A percentile compares a stretch with the other conserved stretches of the same genome.
Evolutionary conservation across 192 early-diverging fungal genomes (phyloP).

Genomic region (Coemansia sp.): DNA sequence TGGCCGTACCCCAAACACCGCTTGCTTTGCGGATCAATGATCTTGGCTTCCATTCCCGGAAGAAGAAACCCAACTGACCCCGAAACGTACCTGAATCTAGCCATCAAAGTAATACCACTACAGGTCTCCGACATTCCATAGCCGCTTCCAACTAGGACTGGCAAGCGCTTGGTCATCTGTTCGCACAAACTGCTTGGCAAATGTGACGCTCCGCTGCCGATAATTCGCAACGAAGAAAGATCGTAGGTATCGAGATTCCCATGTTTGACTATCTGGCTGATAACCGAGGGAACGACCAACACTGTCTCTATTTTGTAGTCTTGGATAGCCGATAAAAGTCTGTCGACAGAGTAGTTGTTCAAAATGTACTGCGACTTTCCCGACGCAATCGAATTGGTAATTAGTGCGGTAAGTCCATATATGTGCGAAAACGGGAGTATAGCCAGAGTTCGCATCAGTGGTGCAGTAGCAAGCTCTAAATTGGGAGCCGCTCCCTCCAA

Average conservation of each 20-base stretch:
- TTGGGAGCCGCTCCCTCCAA: neutral
- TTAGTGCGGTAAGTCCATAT: constrained; percentile 58
- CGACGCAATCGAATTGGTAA: constrained; percentile 28
- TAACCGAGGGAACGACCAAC: constrained; percentile 63
- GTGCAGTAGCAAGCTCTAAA: no score
- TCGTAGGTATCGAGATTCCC: constrained; percentile 70
- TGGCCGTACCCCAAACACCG: constrained; percentile 60
- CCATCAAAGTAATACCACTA: constrained; percentile 32
- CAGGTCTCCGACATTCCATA: constrained; percentile 68
- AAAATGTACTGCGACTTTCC: constrained; percentile 67
- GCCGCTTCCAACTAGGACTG: constrained; percentile 47
- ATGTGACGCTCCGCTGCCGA: constrained; percentile 77
- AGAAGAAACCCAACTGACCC: constrained; percentile 70
- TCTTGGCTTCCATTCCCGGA: constrained; percentile 67
- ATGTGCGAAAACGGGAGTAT: constrained; percentile 71
- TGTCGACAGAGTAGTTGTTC: constrained; percentile 68
- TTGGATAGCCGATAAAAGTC: constrained; percentile 65
- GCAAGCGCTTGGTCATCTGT: constrained; percentile 43
- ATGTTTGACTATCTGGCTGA: constrained; percentile 67
- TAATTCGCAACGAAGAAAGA: constrained; percentile 62
- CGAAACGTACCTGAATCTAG: constrained; percentile 11
- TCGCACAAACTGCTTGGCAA: constrained; percentile 61
- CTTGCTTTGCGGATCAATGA: constrained; percentile 76
- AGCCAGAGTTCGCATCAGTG: constrained; percentile 25
- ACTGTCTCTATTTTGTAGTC: constrained; percentile 66